Evolutionary conservation across 768 basidiomycete genomes (phyloP), one percentile per base, ranked within the genome.

Genomic region (Phaeotremella fagi): DNA sequence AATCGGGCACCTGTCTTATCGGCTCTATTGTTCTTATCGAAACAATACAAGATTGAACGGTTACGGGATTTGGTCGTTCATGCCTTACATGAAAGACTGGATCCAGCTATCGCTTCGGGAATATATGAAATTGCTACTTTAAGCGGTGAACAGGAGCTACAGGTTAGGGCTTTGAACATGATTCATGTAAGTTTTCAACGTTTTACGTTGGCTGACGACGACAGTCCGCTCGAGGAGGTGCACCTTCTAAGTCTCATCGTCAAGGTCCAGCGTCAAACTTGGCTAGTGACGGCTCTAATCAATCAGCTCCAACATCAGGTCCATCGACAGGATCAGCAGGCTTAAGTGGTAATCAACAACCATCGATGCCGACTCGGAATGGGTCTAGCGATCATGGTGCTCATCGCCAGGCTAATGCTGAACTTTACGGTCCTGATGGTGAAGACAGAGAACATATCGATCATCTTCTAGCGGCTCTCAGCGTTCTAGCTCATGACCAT

Each of bases 41-140:
- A 83, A 55, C 90, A 85, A 50, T 98, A 98, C 75, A 78, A 83
- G 35, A 79, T 95, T 48, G 71, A 79, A 2, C 84, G 92, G 68
- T 77, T 99, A 18, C 82, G 85, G 59, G 78, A 77, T 4, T 78
- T 92, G 20, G 88, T 89, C n/a, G 87, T 87, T 62, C 92, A 98
- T 72, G 88, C 90, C 3, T 88, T 98, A 85, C 94, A 98, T 68
- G 83, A 85, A 20, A 82, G 86, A 15, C 75, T 97, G 26, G 86
- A 85, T 27, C 88, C 88, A 65, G 82, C 83, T 25, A 88, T 86
- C 12, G 88, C 87, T 24, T 88, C 92, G 18, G 88, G 87, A 24
- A 86, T 97, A 38, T 97, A 97, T 70, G 91, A 95, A 72, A 90
- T 95, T 9, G 89, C 92, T 7, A 94, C 92, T 2, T 77, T 97